These are phyloP conservation scores for Aspergillus funiculosus DNA, from an alignment of 495 filamentous ascomycete species.

Conservation along the genomic window DNA sequence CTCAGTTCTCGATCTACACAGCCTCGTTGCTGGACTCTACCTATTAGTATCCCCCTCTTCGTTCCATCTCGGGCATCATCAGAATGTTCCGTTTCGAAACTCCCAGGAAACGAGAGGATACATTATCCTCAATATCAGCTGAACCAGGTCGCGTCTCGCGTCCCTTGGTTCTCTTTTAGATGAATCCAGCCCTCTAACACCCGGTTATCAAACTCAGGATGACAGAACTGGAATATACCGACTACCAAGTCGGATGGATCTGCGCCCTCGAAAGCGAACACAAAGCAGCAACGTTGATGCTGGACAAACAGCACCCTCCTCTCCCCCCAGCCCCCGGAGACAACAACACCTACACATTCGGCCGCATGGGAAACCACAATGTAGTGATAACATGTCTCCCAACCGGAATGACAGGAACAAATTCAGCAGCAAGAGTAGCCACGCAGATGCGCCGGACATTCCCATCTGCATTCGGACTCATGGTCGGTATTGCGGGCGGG, in stretches of 20 bases:
- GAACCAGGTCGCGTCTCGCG: no score
- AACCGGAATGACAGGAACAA: conserved; percentile 22
- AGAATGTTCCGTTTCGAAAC: no score
- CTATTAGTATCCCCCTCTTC: no score
- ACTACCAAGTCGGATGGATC: conserved; percentile 33
- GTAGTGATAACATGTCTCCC: conserved; percentile 32
- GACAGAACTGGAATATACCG: no score
- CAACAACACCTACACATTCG: conserved; percentile 30
- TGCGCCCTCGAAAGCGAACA: conserved; percentile 29
- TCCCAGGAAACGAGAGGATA: no score
- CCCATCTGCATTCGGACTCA: conserved; percentile 23
- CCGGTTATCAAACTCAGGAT: no score
- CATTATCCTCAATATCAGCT: no score
- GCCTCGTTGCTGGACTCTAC: no score
- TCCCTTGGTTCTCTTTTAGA: no score
- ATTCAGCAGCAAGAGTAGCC: conserved; percentile 22
- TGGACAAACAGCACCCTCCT: conserved; percentile 25
- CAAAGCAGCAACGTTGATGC: conserved; percentile 23
- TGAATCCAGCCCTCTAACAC: no score
- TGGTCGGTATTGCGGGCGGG: conserved; percentile 36
- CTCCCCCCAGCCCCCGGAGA: conserved; percentile 15
- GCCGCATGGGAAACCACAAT: conserved; percentile 27
- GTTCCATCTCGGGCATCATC: no score
- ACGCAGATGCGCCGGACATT: conserved; percentile 24
- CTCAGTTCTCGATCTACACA: no score